Base-by-base conservation (phyloP, 2,329 filamentous ascomycete species). In the Sordariomycetes sp. region DNA sequence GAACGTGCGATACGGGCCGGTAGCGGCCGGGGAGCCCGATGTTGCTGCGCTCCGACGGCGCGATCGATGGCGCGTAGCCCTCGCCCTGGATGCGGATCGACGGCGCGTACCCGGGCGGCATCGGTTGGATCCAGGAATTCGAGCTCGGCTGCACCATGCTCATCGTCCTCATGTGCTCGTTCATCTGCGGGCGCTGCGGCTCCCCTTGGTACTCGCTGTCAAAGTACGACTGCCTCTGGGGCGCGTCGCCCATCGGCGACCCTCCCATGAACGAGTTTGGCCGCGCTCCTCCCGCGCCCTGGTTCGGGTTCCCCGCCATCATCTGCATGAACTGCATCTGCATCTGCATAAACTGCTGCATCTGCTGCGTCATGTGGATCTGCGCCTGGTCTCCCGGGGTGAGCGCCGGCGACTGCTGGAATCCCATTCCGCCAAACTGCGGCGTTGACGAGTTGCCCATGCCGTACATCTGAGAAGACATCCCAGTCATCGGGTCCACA, bases 271-370 rank as follows among this genome's bases (percentile, higher is more conserved):
- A 57, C 20, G 55, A 57, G n/a, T 52, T 57, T 20, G 55, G 55
- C 8, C 48, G 55, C 8, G 52, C 20, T 3, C 48, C 54, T 22
- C 46, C 46, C 20, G 46, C 18, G 3, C 46, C 46, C 46, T 50
- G 46, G 55, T 56, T 58, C 25, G 69, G 68, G 61, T 74, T 74
- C 55, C 68, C 64, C 0, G 78, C 77, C 80, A 90, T 88, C 83
- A 90, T 87, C 66, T 92, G 88, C 87, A 95, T 93, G 72, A 91
- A 91, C 68, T 95, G 89, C 87, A 95, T 92, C 69, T 96, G 90
- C 86, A 94, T 90, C 68, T 91, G 87, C 88, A 93, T 91, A 73
- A 93, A 91, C 65, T 90, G 86, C 59, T 83, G 81, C 89, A 93
- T 92, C 67, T 92, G 88, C 66, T 90, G 87, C 7, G 82, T 87